phyloP scores from a whole-genome alignment of 2,329 filamentous ascomycete genomes.

The Emmonsiellopsis sp. region DNA sequence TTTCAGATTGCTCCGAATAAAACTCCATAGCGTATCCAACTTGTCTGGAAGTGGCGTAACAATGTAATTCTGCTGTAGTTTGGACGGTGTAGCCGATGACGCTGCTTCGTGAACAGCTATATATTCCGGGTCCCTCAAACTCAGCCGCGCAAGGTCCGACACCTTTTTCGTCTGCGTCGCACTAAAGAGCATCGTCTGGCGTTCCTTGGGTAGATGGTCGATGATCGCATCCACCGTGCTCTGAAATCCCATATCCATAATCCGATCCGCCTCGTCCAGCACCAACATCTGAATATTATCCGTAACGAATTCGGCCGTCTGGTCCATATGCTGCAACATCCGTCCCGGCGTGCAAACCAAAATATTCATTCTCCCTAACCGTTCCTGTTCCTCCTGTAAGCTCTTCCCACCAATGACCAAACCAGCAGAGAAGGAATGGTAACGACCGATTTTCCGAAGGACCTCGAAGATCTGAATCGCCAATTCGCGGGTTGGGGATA shows the following conservation, averaged over 20 bases:
- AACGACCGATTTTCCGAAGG: conserved; percentile 75
- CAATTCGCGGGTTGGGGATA: conserved; percentile 88
- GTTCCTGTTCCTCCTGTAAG: conserved; percentile 75
- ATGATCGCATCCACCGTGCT: conserved; percentile 82
- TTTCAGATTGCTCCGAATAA: conserved; percentile 83
- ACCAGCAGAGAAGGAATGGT: conserved; percentile 85
- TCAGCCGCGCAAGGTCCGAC: conserved; percentile 80
- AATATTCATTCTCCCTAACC: conserved; percentile 88
- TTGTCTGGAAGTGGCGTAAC: conserved; percentile 79
- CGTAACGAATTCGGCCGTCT: conserved; percentile 81
- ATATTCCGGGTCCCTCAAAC: conserved; percentile 85
- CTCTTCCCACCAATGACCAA: conserved; percentile 90
- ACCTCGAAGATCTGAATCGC: conserved; percentile 97
- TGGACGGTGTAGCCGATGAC: conserved; percentile 66
- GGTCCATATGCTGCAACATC: conserved; percentile 91
- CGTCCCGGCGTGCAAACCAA: conserved; percentile 89
- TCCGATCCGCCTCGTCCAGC: conserved; percentile 89
- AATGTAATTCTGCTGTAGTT: conserved; percentile 84
- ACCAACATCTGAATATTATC: conserved; percentile 89
- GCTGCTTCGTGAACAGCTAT: conserved; percentile 86
- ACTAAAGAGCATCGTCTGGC: conserved; percentile 91
- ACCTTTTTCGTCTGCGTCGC: conserved; percentile 94
- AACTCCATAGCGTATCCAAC: conserved; percentile 83
- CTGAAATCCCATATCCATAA: conserved; percentile 97
- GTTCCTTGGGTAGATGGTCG: conserved; percentile 73